These are phyloP conservation scores for Babesia bigemina DNA, from an alignment of 169 alveolate genomes.

Conservation along the genomic window DNA sequence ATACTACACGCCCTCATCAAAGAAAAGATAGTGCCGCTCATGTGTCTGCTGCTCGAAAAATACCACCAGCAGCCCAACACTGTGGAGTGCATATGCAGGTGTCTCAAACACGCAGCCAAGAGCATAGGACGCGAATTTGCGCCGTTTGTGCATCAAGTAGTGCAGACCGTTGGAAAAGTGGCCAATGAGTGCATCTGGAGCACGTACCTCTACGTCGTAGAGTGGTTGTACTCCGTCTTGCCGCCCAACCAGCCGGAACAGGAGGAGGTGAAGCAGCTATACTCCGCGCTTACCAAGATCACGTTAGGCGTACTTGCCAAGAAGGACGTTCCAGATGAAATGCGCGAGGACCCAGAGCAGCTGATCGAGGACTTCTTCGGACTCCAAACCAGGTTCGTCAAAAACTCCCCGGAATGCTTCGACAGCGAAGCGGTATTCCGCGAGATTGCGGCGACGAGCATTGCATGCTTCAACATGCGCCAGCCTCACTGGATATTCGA, in stretches of 20 bases:
- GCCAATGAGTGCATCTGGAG: slow-evolving; percentile 41
- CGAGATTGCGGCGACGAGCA: slow-evolving; percentile 31
- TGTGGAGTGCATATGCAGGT: slow-evolving; percentile 54
- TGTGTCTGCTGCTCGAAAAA: slow-evolving; percentile 33
- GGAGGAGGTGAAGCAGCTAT: slow-evolving; percentile 32
- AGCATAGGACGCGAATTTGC: slow-evolving; percentile 26
- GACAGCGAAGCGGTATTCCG: slow-evolving; percentile 20
- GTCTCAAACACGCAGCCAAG: slow-evolving; percentile 56
- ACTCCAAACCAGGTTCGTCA: slow-evolving; percentile 47
- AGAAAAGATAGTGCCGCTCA: slow-evolving; percentile 28
- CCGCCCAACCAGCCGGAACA: slow-evolving; percentile 12
- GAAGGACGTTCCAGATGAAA: background rate
- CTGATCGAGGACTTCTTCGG: slow-evolving; percentile 61
- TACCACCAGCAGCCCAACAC: slow-evolving; percentile 8
- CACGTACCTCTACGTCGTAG: slow-evolving; percentile 55
- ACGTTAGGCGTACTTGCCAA: slow-evolving; percentile 27
- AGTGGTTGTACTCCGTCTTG: slow-evolving; percentile 45
- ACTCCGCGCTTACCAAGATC: slow-evolving; percentile 32
- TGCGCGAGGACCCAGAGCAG: slow-evolving; percentile 22
- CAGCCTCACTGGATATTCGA: slow-evolving; percentile 55
- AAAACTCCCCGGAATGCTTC: slow-evolving; percentile 21
- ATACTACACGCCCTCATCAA: slow-evolving; percentile 1
- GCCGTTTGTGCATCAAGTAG: slow-evolving; percentile 5
- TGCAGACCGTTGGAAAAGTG: slow-evolving; percentile 11
- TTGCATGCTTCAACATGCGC: slow-evolving; percentile 37